These are phyloP conservation scores for Anthracocystis walkeri DNA, from an alignment of 1,284 basidiomycete genomes.

Conservation along the genomic window DNA sequence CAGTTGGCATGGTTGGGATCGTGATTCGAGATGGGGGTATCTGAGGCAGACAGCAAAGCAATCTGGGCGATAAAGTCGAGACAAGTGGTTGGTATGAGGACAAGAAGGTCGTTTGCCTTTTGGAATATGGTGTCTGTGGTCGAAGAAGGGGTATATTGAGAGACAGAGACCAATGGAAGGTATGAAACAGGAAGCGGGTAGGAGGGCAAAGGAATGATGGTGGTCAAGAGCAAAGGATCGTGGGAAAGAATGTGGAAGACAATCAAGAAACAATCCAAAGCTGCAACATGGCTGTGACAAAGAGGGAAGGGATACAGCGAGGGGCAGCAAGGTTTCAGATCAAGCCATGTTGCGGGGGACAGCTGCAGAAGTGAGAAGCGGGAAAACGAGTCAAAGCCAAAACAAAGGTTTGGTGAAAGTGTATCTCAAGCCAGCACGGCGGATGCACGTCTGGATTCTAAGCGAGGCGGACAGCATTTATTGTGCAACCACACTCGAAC, in stretches of 20 bases:
- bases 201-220: background rate
- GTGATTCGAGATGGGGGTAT: background rate
- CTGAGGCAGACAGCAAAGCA: too few species aligned
- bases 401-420: background rate
- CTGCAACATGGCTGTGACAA: background rate
- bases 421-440: background rate
- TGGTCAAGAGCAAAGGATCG: background rate
- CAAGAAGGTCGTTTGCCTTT: background rate
- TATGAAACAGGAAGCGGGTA: background rate
- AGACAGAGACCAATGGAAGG: background rate
- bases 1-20: conserved; percentile 24
- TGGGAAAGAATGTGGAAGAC: background rate
- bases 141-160: background rate
- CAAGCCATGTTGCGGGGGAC: conserved; percentile 6
- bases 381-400: conserved; percentile 6
- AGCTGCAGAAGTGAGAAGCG: background rate
- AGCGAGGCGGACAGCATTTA: conserved; percentile 5
- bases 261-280: background rate
- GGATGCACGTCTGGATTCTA: background rate
- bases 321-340: background rate
- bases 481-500: background rate
- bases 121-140: background rate
- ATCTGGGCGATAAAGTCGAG: background rate
- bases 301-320: background rate
- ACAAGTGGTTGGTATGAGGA: background rate